Evolutionary conservation across 75 land plant species (phyloP).

Genomic region (Gnetum montanum): DNA sequence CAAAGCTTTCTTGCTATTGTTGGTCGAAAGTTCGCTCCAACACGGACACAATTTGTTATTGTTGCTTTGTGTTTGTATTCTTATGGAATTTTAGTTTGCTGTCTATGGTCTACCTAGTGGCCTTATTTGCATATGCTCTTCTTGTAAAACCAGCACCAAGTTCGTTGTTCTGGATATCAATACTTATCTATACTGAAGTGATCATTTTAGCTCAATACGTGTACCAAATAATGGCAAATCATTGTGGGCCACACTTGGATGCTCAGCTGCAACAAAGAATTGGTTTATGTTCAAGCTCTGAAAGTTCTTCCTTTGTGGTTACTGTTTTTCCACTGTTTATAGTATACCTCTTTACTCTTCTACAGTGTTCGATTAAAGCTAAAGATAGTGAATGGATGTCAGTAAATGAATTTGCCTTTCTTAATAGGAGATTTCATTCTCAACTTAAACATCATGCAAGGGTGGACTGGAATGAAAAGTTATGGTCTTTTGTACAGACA

Average conservation of each 20-base stretch:
- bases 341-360: constrained; percentile 82
- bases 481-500: constrained; percentile 5
- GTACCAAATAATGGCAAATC: constrained; percentile 79
- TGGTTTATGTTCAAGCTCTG: constrained; percentile 65
- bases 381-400: constrained; percentile 88
- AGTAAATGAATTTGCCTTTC: constrained; percentile 22
- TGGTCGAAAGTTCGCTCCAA: constrained; percentile 74
- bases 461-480: constrained; percentile 19
- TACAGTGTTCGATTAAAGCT: constrained; percentile 90
- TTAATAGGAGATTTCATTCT: constrained; percentile 5
- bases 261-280: constrained; percentile 31
- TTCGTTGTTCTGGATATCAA: constrained; percentile 66
- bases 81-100: constrained; percentile 95
- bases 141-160: constrained; percentile 89
- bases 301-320: constrained; percentile 74
- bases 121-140: constrained; percentile 87
- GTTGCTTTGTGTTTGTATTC: constrained; percentile 77
- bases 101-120: constrained; percentile 76
- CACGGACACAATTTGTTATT: constrained; percentile 86
- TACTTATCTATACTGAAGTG: constrained; percentile 95
- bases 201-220: constrained; percentile 78
- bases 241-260: constrained; percentile 45
- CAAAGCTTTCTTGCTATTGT: constrained; percentile 40
- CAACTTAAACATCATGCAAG: neutral
- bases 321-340: constrained; percentile 82